Percentiles rank a stretch among this genome's conserved stretches.
These are phyloP conservation scores for Ceratocystis albifundus DNA, from an alignment of 2,329 filamentous ascomycete genomes.

Conservation along the genomic window DNA sequence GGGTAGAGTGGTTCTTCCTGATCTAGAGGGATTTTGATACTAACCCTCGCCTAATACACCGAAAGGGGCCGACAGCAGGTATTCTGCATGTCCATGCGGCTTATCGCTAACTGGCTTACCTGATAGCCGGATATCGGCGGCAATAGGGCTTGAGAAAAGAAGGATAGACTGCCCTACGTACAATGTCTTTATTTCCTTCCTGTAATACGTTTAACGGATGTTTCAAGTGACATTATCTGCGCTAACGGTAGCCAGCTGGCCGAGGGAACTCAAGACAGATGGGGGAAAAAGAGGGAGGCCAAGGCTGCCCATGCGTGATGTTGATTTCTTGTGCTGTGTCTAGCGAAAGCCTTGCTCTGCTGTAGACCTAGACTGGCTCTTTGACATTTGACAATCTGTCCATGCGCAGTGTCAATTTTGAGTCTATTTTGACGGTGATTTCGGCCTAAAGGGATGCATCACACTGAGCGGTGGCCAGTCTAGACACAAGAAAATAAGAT, in stretches of 20 bases:
- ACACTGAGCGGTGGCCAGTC: background rate
- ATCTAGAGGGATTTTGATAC: no score
- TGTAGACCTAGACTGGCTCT: background rate
- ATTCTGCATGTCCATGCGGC: background rate
- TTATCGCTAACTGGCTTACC: background rate
- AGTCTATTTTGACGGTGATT: conserved; percentile 2
- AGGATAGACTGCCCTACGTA: no score
- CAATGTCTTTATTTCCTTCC: no score
- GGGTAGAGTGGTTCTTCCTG: background rate
- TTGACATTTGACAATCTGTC: conserved; percentile 1
- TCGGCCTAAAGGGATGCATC: background rate
- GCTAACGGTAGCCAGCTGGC: background rate
- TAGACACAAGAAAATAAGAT: background rate
- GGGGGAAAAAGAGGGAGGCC: background rate
- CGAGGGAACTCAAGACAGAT: background rate
- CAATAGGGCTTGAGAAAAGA: no score
- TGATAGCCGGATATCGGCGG: no score
- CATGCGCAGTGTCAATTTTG: conserved; percentile 1
- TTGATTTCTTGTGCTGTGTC: background rate
- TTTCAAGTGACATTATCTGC: background rate
- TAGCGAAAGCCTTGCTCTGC: background rate
- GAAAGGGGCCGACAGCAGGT: background rate
- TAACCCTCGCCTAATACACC: background rate
- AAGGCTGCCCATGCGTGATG: background rate
- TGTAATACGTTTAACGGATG: background rate